These are phyloP conservation scores for Trifolium repens DNA, from an alignment of 306 rosid genomes.

Conservation along the genomic window DNA sequence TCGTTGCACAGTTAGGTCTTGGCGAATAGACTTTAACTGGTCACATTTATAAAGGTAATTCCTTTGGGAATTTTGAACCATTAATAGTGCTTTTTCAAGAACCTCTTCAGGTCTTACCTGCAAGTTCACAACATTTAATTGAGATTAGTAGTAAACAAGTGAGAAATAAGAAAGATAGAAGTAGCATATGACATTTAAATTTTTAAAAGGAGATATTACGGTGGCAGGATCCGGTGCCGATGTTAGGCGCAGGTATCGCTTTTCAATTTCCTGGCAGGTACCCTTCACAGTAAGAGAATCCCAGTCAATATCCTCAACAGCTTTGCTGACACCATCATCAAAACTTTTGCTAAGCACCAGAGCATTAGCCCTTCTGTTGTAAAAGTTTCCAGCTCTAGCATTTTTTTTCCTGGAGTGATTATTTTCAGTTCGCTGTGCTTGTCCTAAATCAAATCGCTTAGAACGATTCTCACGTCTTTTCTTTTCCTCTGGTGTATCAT, in stretches of 20 bases:
- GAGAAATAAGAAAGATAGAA: conserved; percentile 23
- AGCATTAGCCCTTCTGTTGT: conserved; percentile 81
- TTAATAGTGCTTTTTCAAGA: conserved; percentile 79
- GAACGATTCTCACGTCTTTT: conserved; percentile 95
- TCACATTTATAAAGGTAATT: conserved; percentile 95
- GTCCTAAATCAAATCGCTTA: conserved; percentile 88
- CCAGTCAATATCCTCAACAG: conserved; percentile 99
- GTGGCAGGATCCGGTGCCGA: conserved; percentile 98
- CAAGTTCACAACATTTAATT: conserved; percentile 34
- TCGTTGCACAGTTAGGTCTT: conserved; percentile 95
- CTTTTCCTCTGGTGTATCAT: conserved; percentile 82
- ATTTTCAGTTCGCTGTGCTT: conserved; percentile 64
- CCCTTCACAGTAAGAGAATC: conserved; percentile 98
- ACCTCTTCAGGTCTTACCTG: conserved; percentile 99
- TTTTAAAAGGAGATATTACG: conserved; percentile 49
- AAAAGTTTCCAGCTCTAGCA: conserved; percentile 70
- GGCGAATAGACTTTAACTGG: conserved; percentile 97
- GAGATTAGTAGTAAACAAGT: conserved; percentile 9
- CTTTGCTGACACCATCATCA: conserved; percentile 78
- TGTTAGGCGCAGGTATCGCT: conserved; percentile 93
- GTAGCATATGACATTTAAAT: conserved; percentile 33
- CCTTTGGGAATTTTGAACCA: conserved; percentile 87
- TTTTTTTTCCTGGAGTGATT: conserved; percentile 62
- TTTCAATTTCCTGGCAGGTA: conserved; percentile 96
- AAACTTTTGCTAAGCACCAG: conserved; percentile 73